Evolutionary conservation across 2,329 filamentous ascomycete species (phyloP), one percentile per base, ranked within the genome.

Genomic region (Colletotrichum coccodes): DNA sequence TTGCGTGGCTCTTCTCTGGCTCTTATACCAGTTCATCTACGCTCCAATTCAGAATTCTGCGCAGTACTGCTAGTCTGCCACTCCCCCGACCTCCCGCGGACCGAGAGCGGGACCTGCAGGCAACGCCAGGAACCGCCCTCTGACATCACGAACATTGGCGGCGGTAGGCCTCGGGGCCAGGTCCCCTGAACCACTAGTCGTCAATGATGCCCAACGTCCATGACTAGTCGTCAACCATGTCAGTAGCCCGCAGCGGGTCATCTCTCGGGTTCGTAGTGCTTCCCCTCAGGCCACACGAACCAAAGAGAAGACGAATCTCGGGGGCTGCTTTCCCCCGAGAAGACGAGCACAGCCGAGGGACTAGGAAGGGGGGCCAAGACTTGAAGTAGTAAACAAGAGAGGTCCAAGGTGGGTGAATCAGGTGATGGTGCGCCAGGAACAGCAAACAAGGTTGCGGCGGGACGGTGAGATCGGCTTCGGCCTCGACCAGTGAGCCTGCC

Each of bases 121-220:
- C 6, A 44, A 44, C 12, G 21, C 60, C 64, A 50, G 50, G 50
- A 57, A 50, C 65, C 28, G 28, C 40, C 47, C 54, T 30, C 66
- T 68, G 66, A 68, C 66, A 68, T 68, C 54, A 68, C 66, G 60
- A 68, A 44, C 47, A 60, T 56, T 60, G 65, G 65, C 65, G 30
- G 21, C 21, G 8, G 14, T 18, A 30, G 30, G 40, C 7, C 58
- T 54, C 32, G 32, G 36, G 1, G 12, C 34, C 26, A 52, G n/a
- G n/a, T 59, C 32, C 40, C 63, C 40, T 65, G 40, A 36, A 36
- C 8, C 23, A 32, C 30, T 3, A 18, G 38, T 8, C 34, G 38
- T 54, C 61, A 32, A 46, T 58, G 52, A 21, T 14, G 11, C n/a
- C 42, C 9, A 26, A 23, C 5, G 7, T 14, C 14, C 53, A 58